A percentile compares a stretch with the other conserved stretches of the same genome.
Conservation (phyloP, 768 basidiomycete genomes). For the Rhizopogon rudus region DNA sequence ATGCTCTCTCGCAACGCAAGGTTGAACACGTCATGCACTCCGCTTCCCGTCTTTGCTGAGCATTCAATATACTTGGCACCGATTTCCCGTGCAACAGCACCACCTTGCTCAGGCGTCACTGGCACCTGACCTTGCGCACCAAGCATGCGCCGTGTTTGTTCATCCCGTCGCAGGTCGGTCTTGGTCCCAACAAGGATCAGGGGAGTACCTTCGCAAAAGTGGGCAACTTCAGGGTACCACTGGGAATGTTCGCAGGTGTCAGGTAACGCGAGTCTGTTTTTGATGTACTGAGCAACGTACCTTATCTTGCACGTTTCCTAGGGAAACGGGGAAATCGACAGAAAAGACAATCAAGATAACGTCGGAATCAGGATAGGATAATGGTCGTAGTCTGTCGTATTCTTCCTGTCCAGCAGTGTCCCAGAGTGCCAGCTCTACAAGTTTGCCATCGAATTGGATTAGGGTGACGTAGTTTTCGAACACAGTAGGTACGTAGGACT, state of each 20-base stretch:
- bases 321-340: slow-evolving; percentile 86
- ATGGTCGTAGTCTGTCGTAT: slow-evolving; percentile 83
- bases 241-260: slow-evolving; percentile 25
- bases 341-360: slow-evolving; percentile 95
- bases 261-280: not conserved
- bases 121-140: slow-evolving; percentile 84
- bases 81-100: slow-evolving; percentile 84
- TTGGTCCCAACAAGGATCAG: slow-evolving; percentile 93
- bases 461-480: slow-evolving; percentile 94
- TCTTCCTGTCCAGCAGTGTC: slow-evolving; percentile 98
- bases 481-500: slow-evolving; percentile 92
- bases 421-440: slow-evolving; percentile 96
- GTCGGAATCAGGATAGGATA: slow-evolving; percentile 85
- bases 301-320: slow-evolving; percentile 89
- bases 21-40: slow-evolving; percentile 90
- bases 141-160: slow-evolving; percentile 82
- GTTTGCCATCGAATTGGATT: slow-evolving; percentile 80
- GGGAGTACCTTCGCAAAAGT: slow-evolving; percentile 88
- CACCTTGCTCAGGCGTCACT: slow-evolving; percentile 79
- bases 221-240: slow-evolving; percentile 93
- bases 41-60: slow-evolving; percentile 85
- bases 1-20: slow-evolving; percentile 87
- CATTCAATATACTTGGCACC: slow-evolving; percentile 94
- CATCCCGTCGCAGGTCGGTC: slow-evolving; percentile 84
- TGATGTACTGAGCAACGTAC: slow-evolving; percentile 33